Base-by-base conservation (phyloP, 2,329 filamentous ascomycete species). In the Fusarium secorum region DNA sequence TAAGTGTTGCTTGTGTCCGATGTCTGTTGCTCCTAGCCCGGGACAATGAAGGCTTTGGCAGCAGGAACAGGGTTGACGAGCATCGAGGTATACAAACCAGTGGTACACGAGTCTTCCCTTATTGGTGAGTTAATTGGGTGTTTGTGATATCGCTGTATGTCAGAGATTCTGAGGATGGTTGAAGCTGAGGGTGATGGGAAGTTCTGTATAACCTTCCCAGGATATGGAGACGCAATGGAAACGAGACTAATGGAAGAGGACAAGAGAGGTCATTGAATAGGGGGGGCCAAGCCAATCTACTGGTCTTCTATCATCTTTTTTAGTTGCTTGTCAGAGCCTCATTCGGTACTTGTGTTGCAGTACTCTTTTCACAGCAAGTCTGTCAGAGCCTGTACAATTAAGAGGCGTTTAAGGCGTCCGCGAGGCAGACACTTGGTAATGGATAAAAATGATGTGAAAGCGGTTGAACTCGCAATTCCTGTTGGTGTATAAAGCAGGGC, bases 41-140 rank as follows among this genome's bases (percentile, higher is more conserved):
- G 56, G 49, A 75, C 57, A 59, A 70, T 61, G n/a, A 74, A 58
- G 66, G 73, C 60, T 62, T 68, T 56, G 35, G 68, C 62, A 62
- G 63, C 64, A 59, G 65, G 22, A 41, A 49, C 38, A 60, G 46
- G 49, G 45, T 60, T 53, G 53, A 52, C 11, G 62, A 60, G 59
- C 73, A 74, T 75, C 64, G 57, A 44, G 35, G 48, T 72, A 18
- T 24, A 13, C 45, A 56, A 56, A n/a, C 17, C 46, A 48, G 15
- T 41, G 48, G 15, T 20, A 24, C 20, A 11, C 5, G 30, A 4
- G 30, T 11, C 33, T 38, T 33, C 38, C 26, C n/a, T 20, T 30
- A 26, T 36, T 39, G 22, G 22, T 20, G 20, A 13, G 17, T 24
- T 9, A 32, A 51, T 14, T 33, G 18, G 14, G 35, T 20, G 10